Evolutionary conservation across 345 rosid species (phyloP), one percentile per base, ranked within the genome.

Genomic region (Schrenkiella parvula): DNA sequence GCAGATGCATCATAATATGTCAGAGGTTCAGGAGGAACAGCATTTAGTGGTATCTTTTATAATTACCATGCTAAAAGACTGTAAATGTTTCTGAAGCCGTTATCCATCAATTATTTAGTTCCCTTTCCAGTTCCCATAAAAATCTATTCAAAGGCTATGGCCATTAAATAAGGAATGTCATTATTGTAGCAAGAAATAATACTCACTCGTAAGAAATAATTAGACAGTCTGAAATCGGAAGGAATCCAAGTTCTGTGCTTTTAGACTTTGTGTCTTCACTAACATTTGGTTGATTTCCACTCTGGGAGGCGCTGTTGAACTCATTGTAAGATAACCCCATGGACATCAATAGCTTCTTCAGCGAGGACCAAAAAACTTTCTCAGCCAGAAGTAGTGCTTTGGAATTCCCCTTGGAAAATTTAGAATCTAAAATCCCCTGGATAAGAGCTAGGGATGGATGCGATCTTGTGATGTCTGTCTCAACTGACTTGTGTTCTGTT

Each of bases 161-260:
- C 17, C 32, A 68, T 13, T 42, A 47, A 50, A 17, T 13, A 48
- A 65, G 28, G 47, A 64, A n/a, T n/a, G n/a, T n/a, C n/a, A n/a
- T 15, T 62, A 6, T 2, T 63, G 28, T 52, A 54, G 18, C 14
- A 76, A 68, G 50, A 61, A 57, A 48, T 54, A 22, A 34, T 54
- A 79, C 91, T 79, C 77, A 87, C 91, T 87, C 83, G 17, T 80
- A 80, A 42, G 86, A 77, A 46, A 74, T 83, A 53, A 87, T 34
- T 47, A 83, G 74, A 65, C 88, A 84, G 67, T 80, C 87, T 70
- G 86, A 78, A 60, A 10, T 73, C 70, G 64, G 82, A 65, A 76
- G 52, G 75, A 58, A 52, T 67, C 71, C 79, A 55, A 26, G 67
- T 53, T 72, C 72, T 60, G 66, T 32, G 15, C 56, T 58, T 25